Base-by-base conservation (phyloP, 208 protist species). In the Trypanosoma brucei region DNA sequence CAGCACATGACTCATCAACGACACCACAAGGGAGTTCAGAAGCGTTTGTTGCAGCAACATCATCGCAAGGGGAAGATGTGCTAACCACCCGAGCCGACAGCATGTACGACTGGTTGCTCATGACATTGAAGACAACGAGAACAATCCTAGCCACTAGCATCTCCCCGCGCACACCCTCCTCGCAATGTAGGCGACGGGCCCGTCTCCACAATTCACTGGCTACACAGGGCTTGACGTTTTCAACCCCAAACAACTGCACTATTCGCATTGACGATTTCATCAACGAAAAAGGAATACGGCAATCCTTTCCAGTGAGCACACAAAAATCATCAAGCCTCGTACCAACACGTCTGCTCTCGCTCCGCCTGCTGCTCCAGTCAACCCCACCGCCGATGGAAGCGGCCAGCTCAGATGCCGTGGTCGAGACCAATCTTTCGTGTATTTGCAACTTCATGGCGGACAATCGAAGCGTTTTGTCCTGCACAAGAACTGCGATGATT, bases 251-350 rank as follows among this genome's bases (percentile, higher is more conserved):
- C 31, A 92, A 58, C 1, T 87, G 79, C 40, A 94, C 83, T 1
- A 92, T 58, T 4, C 88, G 80, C 69, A 94, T 73, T 11, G 88
- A 94, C 54, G 84, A 91, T n/a, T 77, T 60, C 58, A 92, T 77
- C 1, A 88, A 59, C 38, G 78, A 72, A 56, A 92, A 91, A 2
- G 72, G 75, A 49, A 91, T 79, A 6, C 70, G 70, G 35, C 77
- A 71, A 42, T 81, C 61, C 7, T 55, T 75, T 2, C 73, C 78
- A 0, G 71, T 71, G 2, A 94, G 46, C 1, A 73, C 65, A 48
- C 56, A 56, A 44, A 71, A 58, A 54, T 80, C 70, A 31, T 38
- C 52, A 51, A 84, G 36, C 33, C 2, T 8, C 44, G 39, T 49
- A 36, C 11, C 22, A n/a, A 14, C 33, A n/a, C 5, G 14, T 39